phyloP scores from a whole-genome alignment of 208 protist genomes.

The Histomonas meleagridis region DNA sequence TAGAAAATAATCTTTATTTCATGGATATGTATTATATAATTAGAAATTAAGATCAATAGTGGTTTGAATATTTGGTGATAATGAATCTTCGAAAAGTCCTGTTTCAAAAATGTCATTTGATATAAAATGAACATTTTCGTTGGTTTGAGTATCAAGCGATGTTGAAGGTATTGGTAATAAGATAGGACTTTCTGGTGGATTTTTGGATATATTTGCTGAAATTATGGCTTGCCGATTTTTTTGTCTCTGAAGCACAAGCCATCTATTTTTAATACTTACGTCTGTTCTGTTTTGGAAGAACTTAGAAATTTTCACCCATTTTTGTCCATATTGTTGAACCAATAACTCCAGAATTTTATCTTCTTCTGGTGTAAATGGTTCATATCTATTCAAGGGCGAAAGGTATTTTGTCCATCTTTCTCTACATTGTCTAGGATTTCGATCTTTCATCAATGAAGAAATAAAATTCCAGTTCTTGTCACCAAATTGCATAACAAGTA shows the following conservation, averaged over 20 bases:
- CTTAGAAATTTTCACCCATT: background rate
- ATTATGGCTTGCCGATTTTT: too few relatives aligned
- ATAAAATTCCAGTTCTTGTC: background rate
- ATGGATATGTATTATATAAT: too few relatives aligned
- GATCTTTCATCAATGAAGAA: background rate
- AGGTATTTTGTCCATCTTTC: slow-evolving; percentile 6
- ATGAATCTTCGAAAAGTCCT: too few relatives aligned
- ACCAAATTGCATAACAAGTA: background rate
- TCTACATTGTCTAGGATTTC: background rate
- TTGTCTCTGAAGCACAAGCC: background rate
- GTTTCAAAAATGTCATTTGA: too few relatives aligned
- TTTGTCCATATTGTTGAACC: background rate
- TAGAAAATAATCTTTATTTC: too few relatives aligned
- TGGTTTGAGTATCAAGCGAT: too few relatives aligned
- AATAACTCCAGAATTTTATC: background rate
- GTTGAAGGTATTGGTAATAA: too few relatives aligned
- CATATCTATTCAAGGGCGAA: background rate
- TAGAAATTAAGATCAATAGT: too few relatives aligned
- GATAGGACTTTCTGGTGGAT: too few relatives aligned
- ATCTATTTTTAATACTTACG: background rate
- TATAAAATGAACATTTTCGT: too few relatives aligned
- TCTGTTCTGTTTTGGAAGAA: background rate
- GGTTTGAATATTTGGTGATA: too few relatives aligned
- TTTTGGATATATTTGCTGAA: too few relatives aligned
- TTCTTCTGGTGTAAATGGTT: background rate